Evolutionary conservation across 1,139 yeast species (phyloP), one percentile per base, ranked within the genome.

Genomic region (Kodamaea sp.): DNA sequence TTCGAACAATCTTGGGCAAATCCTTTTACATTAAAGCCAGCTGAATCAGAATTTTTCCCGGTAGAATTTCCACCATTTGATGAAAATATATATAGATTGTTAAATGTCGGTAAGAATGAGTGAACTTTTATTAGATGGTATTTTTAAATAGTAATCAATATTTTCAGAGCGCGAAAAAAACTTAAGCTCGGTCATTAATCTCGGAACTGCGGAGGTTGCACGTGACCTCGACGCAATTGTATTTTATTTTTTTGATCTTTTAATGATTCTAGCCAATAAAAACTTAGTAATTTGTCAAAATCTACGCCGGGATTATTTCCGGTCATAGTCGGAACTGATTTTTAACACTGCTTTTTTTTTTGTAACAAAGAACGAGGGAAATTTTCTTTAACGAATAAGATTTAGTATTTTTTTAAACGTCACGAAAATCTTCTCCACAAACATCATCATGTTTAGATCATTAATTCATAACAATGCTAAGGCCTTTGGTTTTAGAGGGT

Each of bases 401-500:
- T 46, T 27, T 42, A 37, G 35, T 49, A 23, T 15, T 7, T 10
- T 23, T n/a, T 36, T 34, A 23, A 38, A 34, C 6, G 45, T 45
- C 8, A 46, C 46, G 20, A 15, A 15, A 15, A 15, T 15, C 5
- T 12, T 29, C 6, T 43, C 48, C 11, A 44, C 30, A 5, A 15
- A 31, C 30, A 45, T 28, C 10, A 43, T 32, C 36, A 58, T 57
- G 61, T 46, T 58, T 41, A 58, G 54, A 50, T 42, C 55, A 26
- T 37, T 52, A 28, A 39, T 52, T 34, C 57, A 58, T 43, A 49
- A 52, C 29, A 44, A 48, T 34, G 35, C 29, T 29, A 35, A 43
- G 27, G 29, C 39, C 8, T 33, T 46, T 9, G 38, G 49, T 11
- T 40, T 56, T 39, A 67, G 76, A 57, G 53, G 62, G 10, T 65